Evolutionary conservation across 148 eudicot species (phyloP), one percentile per base, ranked within the genome.

Genomic region (Persicaria maculosa): DNA sequence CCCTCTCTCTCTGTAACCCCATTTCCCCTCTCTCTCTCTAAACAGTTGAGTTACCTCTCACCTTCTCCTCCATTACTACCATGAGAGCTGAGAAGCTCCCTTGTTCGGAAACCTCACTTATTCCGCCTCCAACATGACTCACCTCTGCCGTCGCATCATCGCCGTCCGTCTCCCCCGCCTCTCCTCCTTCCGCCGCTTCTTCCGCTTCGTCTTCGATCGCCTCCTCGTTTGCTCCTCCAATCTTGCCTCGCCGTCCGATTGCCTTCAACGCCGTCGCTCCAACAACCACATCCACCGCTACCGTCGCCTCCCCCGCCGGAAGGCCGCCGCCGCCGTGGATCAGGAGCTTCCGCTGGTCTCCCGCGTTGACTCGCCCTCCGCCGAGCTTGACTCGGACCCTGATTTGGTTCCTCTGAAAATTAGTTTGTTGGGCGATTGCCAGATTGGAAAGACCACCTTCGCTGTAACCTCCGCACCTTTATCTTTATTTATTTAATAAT

Each of bases 371-470:
- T 75, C 83, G 40, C 1, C 31, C 54, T 5, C 72, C 59, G 19
- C 76, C 65, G 91, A 88, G 59, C 80, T 82, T 73, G 92, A 88
- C 0, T 74, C 89, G 14, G 98, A 94, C 79, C 85, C 93, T 0
- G 96, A 95, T 84, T 84, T 90, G 79, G 97, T 95, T 22, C 78
- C 77, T 10, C 78, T 90, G 53, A 90, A 90, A 76, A 88, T 90
- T 75, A 86, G 90, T 65, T 52, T 88, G 71, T 68, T 90, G 64
- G 96, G 96, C 74, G 96, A 90, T 85, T 86, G 90, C 19, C 85
- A 84, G 17, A 86, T 85, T 79, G 96, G 96, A 36, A 90, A 95
- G 81, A 95, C 98, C 31, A 86, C 80, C 74, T 95, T 95, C 79
- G 77, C 86, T 90, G 98, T 95, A 58, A 86, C 84, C 74, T 31